Evolutionary conservation across 352 stramenopile genomes (phyloP), one percentile per base, ranked within the genome.

Genomic region (Pythium plurisporium): DNA sequence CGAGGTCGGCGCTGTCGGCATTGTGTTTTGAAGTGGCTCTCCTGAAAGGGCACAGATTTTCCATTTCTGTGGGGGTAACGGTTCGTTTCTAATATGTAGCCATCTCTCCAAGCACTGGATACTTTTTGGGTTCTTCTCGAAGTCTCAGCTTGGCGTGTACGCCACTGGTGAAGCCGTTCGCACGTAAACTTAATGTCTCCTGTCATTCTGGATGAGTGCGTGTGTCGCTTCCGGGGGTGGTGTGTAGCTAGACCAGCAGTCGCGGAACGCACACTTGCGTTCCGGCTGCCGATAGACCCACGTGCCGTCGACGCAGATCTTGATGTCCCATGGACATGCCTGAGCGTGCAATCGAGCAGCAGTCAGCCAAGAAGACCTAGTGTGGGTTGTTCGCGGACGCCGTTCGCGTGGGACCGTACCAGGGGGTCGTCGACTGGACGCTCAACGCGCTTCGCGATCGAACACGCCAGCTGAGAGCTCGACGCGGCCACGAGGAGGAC

Each of bases 301-400:
- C 49, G 76, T 86, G 45, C 76, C 76, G 55, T 89, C 76, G 26
- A 47, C 60, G 23, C 79, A 89, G 31, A 89, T 68, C 43, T 74
- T 76, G 45, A 87, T 55, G 52, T 86, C 76, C 79, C 75, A 87
- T 43, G 70, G 37, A 52, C 79, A 89, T 11, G 65, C 64, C 79
- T 89, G 37, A 8, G 25, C 14, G 22, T 15, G 7, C 12, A 17
- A 17, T 40, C 17, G 20, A 19, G 55, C n/a, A 42, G 41, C 15
- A 11, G 8, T 17, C 12, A 36, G 2, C 27, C 10, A 40, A 40
- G 17, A 40, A 38, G 29, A 9, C 27, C 2, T 10, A 27, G 15
- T 4, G 40, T 25, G 6, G 14, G 26, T 27, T 27, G 43, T 1
- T 17, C 14, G 17, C 10, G 41, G 22, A n/a, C n/a, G n/a, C n/a